Evolutionary conservation across 495 filamentous ascomycete species (phyloP).

Genomic region (Aspergillus egyptiacus): DNA sequence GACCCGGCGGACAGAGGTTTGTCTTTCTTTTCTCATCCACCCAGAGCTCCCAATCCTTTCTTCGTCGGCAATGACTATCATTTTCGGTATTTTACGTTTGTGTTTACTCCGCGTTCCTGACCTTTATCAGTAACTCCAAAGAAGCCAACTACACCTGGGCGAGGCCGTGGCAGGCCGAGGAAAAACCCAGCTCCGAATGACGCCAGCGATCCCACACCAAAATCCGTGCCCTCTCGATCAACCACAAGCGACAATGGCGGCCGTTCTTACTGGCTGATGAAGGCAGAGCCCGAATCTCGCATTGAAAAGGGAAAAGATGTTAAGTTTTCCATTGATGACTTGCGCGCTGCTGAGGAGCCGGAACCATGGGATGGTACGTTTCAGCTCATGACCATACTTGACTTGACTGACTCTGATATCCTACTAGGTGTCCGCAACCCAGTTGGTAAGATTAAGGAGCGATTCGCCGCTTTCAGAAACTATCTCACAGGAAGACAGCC

Average conservation of each 20-base stretch:
- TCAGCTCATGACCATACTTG: background rate
- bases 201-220: conserved; percentile 3
- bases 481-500: conserved; percentile 39
- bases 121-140: background rate
- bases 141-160: conserved; percentile 18
- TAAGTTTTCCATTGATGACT: conserved; percentile 91
- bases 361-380: conserved; percentile 81
- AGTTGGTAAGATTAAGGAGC: conserved; percentile 35
- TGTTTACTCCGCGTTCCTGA: background rate
- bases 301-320: conserved; percentile 81
- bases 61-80: background rate
- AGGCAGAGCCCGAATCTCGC: conserved; percentile 86
- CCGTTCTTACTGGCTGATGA: conserved; percentile 80
- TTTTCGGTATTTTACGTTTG: background rate
- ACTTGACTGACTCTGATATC: conserved; percentile 17
- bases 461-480: background rate
- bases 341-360: conserved; percentile 60
- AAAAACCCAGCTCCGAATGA: conserved; percentile 14
- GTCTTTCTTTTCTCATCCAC: background rate
- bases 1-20: conserved; percentile 16
- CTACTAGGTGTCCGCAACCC: conserved; percentile 51
- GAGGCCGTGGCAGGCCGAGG: conserved; percentile 15
- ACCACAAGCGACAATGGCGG: conserved; percentile 7
- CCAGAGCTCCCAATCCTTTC: background rate
- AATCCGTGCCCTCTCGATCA: conserved; percentile 14